These are phyloP conservation scores for Daldinia sp. DNA, from an alignment of 2,329 filamentous ascomycete species.

Conservation along the genomic window DNA sequence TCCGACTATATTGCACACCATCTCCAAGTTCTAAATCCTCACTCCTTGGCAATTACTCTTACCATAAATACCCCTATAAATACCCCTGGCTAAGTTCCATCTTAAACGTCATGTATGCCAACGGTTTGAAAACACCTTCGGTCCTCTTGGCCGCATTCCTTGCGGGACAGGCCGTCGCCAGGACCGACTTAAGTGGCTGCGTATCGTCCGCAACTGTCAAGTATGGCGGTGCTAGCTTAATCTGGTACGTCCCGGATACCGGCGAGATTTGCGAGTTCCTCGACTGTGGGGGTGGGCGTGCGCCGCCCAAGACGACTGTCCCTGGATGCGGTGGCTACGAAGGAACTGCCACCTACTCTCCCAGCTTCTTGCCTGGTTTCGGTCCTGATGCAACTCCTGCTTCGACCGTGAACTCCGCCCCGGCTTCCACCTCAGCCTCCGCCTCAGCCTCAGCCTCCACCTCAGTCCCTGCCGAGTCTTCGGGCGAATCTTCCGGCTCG, in stretches of 20 bases:
- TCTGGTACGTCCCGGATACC: slow-evolving; percentile 69
- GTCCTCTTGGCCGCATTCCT: slow-evolving; percentile 37
- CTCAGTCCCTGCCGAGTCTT: background rate
- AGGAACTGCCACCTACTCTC: slow-evolving; percentile 63
- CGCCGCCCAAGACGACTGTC: slow-evolving; percentile 68
- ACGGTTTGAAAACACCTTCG: slow-evolving; percentile 9
- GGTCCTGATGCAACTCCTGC: slow-evolving; percentile 26
- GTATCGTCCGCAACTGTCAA: slow-evolving; percentile 49
- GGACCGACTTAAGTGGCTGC: slow-evolving; percentile 58
- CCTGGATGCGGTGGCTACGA: slow-evolving; percentile 66
- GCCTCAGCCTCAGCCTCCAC: background rate
- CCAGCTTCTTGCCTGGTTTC: slow-evolving; percentile 56
- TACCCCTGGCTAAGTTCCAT: background rate
- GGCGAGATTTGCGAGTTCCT: slow-evolving; percentile 70
- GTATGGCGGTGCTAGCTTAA: slow-evolving; percentile 53
- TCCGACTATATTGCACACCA: background rate
- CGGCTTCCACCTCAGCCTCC: slow-evolving; percentile 10
- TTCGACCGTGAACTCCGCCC: slow-evolving; percentile 2
- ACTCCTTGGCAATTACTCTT: background rate
- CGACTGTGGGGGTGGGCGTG: slow-evolving; percentile 73
- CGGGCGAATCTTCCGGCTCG: slow-evolving; percentile 3
- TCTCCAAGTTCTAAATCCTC: background rate
- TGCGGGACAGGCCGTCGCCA: slow-evolving; percentile 50
- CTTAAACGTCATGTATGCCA: slow-evolving; percentile 17
- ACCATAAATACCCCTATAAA: background rate